Percentiles rank a stretch among this genome's conserved stretches.
Conservation (phyloP, 345 rosid species). For the Hibiscus mutabilis region DNA sequence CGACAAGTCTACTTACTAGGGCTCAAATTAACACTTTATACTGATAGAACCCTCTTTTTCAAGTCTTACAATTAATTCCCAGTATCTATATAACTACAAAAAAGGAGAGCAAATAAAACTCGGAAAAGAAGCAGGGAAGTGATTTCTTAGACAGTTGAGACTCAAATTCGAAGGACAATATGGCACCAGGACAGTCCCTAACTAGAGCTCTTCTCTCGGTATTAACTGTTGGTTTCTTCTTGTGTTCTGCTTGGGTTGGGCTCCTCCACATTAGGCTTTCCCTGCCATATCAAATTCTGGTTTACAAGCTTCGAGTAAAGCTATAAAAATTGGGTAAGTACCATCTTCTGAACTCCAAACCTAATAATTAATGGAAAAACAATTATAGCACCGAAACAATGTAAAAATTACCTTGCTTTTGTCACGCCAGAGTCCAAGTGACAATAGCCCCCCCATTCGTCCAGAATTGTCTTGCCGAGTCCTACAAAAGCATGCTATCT, state of each 20-base stretch:
- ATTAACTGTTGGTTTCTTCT: conserved; percentile 10
- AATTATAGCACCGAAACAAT: neutral
- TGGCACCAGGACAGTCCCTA: neutral
- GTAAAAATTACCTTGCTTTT: conserved; percentile 54
- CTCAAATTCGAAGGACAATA: neutral
- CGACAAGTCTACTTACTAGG: conserved; percentile 1
- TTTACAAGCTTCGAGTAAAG: neutral
- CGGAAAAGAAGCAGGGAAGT: neutral
- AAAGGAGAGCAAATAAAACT: neutral
- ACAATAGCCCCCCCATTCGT: conserved; percentile 33
- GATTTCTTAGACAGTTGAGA: neutral
- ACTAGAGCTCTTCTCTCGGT: neutral
- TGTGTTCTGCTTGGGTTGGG: conserved; percentile 18
- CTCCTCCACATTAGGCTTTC: conserved; percentile 30
- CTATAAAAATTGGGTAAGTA: neutral
- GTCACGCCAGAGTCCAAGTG: conserved; percentile 48
- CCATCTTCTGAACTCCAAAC: neutral
- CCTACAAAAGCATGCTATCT: conserved; percentile 14
- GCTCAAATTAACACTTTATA: conserved; percentile 7
- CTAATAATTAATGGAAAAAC: conserved; percentile 1
- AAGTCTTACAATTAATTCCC: neutral
- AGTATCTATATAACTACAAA: neutral
- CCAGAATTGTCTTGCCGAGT: conserved; percentile 34
- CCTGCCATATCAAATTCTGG: conserved; percentile 27
- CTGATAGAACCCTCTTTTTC: conserved; percentile 6